phyloP scores from a whole-genome alignment of 768 basidiomycete genomes.

The Suillus subalutaceus region DNA sequence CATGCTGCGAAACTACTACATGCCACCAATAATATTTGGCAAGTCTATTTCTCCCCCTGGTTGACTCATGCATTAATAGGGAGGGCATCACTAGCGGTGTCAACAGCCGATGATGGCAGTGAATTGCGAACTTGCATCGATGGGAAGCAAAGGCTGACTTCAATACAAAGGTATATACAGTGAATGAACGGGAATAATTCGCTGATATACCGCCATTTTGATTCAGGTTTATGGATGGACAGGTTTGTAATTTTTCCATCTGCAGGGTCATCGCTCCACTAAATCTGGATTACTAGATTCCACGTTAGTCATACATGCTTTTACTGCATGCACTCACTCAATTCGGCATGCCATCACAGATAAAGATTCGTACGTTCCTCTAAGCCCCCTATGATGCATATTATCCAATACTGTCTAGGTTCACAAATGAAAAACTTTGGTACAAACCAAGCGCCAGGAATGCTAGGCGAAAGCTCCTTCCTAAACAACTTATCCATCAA shows the following conservation, averaged over 20 bases:
- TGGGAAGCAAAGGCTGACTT: slow-evolving; percentile 74
- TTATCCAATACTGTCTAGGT: slow-evolving; percentile 17
- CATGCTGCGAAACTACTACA: slow-evolving; percentile 61
- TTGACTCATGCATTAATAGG: slow-evolving; percentile 6
- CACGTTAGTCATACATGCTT: slow-evolving; percentile 36
- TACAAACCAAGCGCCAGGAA: slow-evolving; percentile 29
- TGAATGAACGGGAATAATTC: background rate
- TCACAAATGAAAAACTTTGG: slow-evolving; percentile 42
- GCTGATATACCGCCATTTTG: background rate
- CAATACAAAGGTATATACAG: slow-evolving; percentile 52
- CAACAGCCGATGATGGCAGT: slow-evolving; percentile 39
- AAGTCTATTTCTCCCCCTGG: slow-evolving; percentile 15
- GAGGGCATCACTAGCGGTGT: slow-evolving; percentile 38
- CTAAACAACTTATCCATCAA: slow-evolving; percentile 34
- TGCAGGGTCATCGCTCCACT: background rate
- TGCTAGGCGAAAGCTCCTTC: slow-evolving; percentile 35
- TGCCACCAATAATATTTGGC: slow-evolving; percentile 73
- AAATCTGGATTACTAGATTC: slow-evolving; percentile 36
- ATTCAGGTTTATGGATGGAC: slow-evolving; percentile 55
- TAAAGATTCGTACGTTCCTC: slow-evolving; percentile 40
- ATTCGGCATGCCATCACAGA: slow-evolving; percentile 26
- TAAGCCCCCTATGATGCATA: background rate
- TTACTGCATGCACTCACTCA: slow-evolving; percentile 14
- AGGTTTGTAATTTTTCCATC: slow-evolving; percentile 42
- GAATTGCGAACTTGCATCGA: slow-evolving; percentile 63